Conservation (phyloP, 2,329 filamentous ascomycete genomes). For the Chalaropsis thielavioides region DNA sequence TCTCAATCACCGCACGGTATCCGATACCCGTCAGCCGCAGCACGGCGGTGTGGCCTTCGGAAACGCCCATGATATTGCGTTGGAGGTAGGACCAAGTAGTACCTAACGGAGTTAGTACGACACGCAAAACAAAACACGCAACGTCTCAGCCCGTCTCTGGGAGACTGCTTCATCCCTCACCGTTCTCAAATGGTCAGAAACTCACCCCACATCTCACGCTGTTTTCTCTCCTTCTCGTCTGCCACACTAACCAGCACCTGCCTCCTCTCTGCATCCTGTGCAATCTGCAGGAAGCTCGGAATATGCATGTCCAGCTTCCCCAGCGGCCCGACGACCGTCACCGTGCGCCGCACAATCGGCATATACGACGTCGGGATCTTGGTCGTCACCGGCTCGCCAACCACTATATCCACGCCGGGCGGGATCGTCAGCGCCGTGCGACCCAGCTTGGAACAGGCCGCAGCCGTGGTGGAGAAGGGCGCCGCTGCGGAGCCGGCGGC, state of each 20-base stretch:
- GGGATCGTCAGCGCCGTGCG: conserved; percentile 67
- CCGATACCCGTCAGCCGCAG: conserved; percentile 88
- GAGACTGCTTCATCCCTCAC: too few species aligned
- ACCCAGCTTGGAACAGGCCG: conserved; percentile 68
- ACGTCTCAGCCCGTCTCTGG: too few species aligned
- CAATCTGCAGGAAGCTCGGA: conserved; percentile 62
- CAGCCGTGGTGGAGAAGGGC: conserved; percentile 55
- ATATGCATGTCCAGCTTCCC: conserved; percentile 65
- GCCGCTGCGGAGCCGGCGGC: neutral
- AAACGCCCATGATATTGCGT: conserved; percentile 84
- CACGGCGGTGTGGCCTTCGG: conserved; percentile 89
- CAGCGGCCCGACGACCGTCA: conserved; percentile 68
- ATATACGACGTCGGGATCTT: conserved; percentile 45
- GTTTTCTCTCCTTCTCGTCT: conserved; percentile 53
- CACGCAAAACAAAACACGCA: too few species aligned
- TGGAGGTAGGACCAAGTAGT: conserved; percentile 81
- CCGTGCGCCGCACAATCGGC: conserved; percentile 46
- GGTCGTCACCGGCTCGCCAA: conserved; percentile 46
- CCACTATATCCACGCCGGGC: conserved; percentile 62
- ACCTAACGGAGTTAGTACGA: conserved; percentile 35
- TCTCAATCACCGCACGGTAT: conserved; percentile 78
- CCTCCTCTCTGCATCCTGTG: conserved; percentile 47
- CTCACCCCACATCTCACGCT: conserved; percentile 92
- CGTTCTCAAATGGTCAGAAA: conserved; percentile 16
- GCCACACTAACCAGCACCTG: conserved; percentile 56